Evolutionary conservation across 2,329 filamentous ascomycete species (phyloP).

Genomic region (Diaporthe sp.): DNA sequence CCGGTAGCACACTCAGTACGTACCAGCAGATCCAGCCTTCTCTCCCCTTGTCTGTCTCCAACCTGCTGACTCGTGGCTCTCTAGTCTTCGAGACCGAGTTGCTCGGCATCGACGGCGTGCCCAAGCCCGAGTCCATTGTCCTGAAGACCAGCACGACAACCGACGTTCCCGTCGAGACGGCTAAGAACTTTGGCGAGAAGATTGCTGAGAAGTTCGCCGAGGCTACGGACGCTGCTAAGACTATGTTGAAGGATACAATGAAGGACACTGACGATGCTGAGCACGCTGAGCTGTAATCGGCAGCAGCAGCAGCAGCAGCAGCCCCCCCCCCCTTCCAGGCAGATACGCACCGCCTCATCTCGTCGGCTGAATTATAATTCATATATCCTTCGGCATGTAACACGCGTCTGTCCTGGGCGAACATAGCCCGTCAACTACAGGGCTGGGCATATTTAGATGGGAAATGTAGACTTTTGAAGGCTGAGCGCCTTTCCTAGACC

Average conservation of each 20-base stretch:
- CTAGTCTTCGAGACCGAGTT: slow-evolving; percentile 93
- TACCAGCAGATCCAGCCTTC: slow-evolving; percentile 20
- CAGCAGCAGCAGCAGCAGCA: too few relatives aligned
- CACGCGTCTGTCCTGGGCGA: not conserved
- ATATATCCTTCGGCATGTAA: not conserved
- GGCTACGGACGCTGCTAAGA: slow-evolving; percentile 67
- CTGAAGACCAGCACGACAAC: slow-evolving; percentile 53
- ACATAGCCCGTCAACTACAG: not conserved
- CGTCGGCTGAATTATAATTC: not conserved
- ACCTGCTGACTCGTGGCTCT: slow-evolving; percentile 5
- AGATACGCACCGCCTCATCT: not conserved
- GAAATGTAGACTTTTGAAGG: not conserved
- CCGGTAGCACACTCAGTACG: slow-evolving; percentile 81
- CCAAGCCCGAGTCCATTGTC: slow-evolving; percentile 62
- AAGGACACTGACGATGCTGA: slow-evolving; percentile 69
- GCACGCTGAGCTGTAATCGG: slow-evolving; percentile 71
- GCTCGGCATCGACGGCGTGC: slow-evolving; percentile 83
- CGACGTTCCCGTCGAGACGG: slow-evolving; percentile 49
- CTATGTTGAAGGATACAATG: slow-evolving; percentile 58
- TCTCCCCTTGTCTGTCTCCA: not conserved
- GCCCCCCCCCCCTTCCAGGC: not conserved
- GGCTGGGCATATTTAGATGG: not conserved
- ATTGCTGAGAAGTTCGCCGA: slow-evolving; percentile 61
- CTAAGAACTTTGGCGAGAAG: slow-evolving; percentile 60
- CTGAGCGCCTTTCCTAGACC: not conserved